These are phyloP conservation scores for Boeremia lycopersici DNA, from an alignment of 2,329 filamentous ascomycete species.

Conservation along the genomic window DNA sequence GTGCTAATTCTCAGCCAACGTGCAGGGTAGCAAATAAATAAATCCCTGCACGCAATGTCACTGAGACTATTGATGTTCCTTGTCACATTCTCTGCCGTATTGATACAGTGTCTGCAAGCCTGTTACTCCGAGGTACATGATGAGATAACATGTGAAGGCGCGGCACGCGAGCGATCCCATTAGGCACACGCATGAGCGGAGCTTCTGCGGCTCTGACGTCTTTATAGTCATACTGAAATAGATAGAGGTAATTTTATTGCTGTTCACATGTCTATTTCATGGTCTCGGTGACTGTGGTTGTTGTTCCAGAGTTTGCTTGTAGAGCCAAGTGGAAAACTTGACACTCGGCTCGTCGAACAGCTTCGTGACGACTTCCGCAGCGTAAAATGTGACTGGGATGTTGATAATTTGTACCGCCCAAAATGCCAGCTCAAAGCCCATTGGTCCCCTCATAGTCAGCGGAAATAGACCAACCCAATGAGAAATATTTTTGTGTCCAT, in stretches of 20 bases:
- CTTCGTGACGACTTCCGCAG: conserved; percentile 43
- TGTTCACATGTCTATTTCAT: neutral
- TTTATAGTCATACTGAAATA: neutral
- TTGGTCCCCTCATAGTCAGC: conserved; percentile 61
- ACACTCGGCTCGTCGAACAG: conserved; percentile 61
- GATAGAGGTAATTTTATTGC: neutral
- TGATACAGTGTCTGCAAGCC: neutral
- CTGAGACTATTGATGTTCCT: neutral
- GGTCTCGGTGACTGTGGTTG: conserved; percentile 15
- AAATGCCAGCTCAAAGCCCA: conserved; percentile 63
- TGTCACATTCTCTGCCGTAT: neutral
- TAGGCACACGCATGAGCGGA: neutral
- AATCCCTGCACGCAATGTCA: conserved; percentile 5
- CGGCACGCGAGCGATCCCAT: neutral
- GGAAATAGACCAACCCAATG: conserved; percentile 64
- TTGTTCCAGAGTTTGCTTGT: conserved; percentile 53
- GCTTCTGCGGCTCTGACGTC: neutral
- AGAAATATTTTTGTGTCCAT: conserved; percentile 58
- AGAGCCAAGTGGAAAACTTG: conserved; percentile 57
- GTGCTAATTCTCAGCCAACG: neutral
- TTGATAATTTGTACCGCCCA: conserved; percentile 63
- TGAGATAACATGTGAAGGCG: conserved; percentile 9
- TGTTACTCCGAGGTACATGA: conserved; percentile 3
- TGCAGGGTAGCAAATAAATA: conserved; percentile 9
- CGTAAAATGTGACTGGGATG: conserved; percentile 39